Percentiles rank a stretch among this genome's conserved stretches.
These are phyloP conservation scores for Leptoxyphium fumago DNA, from an alignment of 2,329 filamentous ascomycete species.

Conservation along the genomic window DNA sequence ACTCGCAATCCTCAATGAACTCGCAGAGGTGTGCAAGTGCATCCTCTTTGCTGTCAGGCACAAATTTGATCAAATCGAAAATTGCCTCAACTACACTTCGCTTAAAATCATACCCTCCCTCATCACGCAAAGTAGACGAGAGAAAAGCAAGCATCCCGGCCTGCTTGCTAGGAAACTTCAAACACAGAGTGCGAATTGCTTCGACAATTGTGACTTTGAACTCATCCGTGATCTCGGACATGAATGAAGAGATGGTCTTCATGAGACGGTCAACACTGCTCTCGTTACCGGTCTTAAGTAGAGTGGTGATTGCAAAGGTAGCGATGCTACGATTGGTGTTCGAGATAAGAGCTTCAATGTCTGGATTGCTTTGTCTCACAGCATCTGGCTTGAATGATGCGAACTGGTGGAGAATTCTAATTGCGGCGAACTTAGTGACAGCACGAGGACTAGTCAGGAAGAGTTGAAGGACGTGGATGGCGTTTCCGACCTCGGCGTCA, in stretches of 20 bases:
- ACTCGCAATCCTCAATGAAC: conserved; percentile 98
- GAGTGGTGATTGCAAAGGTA: conserved; percentile 93
- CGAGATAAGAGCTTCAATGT: conserved; percentile 92
- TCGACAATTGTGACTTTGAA: conserved; percentile 99
- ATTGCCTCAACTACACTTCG: conserved; percentile 95
- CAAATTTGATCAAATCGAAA: conserved; percentile 98
- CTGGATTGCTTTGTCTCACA: conserved; percentile 86
- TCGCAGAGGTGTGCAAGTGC: conserved; percentile 92
- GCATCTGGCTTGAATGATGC: conserved; percentile 91
- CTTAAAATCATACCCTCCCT: conserved; percentile 98
- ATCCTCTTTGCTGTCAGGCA: conserved; percentile 69
- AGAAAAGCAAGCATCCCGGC: conserved; percentile 95
- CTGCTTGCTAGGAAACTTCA: conserved; percentile 98
- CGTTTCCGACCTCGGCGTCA: conserved; percentile 79
- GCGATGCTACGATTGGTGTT: conserved; percentile 96
- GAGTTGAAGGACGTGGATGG: conserved; percentile 86
- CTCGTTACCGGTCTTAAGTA: conserved; percentile 97
- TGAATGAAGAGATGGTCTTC: conserved; percentile 97
- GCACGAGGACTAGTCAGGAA: conserved; percentile 92
- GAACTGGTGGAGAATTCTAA: conserved; percentile 90
- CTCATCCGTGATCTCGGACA: conserved; percentile 97
- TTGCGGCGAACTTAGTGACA: conserved; percentile 93
- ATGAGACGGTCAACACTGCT: conserved; percentile 91
- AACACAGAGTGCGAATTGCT: conserved; percentile 85
- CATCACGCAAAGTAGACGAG: conserved; percentile 88